Base-by-base conservation (phyloP, 129 eudicot species). In the Smallanthus sonchifolius region DNA sequence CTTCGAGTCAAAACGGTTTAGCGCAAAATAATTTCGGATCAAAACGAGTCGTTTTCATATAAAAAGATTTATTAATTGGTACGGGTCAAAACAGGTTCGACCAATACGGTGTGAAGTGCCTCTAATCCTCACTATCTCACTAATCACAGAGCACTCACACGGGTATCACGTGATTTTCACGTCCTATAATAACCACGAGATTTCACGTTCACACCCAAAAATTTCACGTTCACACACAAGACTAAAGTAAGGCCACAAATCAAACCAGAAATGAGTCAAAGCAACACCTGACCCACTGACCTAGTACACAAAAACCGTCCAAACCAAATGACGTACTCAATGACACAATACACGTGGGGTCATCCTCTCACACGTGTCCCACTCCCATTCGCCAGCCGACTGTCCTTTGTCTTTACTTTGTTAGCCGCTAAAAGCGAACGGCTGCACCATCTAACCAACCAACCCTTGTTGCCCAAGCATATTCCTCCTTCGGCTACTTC, bases 331-430 rank as follows among this genome's bases (percentile, higher is more conserved):
- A 77, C 82, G 82, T 7, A 72, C 51, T 76, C 85, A 67, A 61
- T 82, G 82, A 82, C 85, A 63, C 72, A 51, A 77, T 61, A 19
- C 82, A 72, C 85, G 79, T 77, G 79, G 56, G 64, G 35, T 44
- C 68, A 39, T 8, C 15, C 35, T 13, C 14, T 39, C 48, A 72
- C 76, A 72, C 80, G 85, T 73, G 82, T 75, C 68, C 1, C 20
- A 2, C 44, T 5, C 36, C 34, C 62, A 65, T 62, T 68, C 3
- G 63, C 37, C 35, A 20, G 35, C 13, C 36, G 36, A 56, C 62
- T 20, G 13, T 7, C 35, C 24, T 6, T 6, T 8, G 5, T 52
- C 28, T 24, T 24, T 24, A 24, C 30, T 24, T 24, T 24, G 30
- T 49, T 14, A 49, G 42, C 42, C 42, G 7, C 42, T 30, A 24